A percentile compares a stretch with the other conserved stretches of the same genome.
Conservation (phyloP, 1,139 yeast genomes). For the Groenewaldozyma auringiensis region DNA sequence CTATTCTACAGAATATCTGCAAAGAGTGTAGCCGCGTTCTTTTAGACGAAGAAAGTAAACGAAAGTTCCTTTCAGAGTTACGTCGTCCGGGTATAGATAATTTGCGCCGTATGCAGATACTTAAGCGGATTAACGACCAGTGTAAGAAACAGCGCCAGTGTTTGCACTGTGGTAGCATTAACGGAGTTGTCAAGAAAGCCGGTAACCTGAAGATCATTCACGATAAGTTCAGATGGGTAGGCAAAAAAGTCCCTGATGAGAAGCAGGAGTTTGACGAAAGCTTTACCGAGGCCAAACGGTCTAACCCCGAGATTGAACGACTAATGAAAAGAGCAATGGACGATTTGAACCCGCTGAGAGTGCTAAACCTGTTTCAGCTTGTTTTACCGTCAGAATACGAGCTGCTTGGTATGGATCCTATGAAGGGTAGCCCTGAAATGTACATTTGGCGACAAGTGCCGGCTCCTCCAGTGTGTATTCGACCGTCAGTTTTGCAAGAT, state of each 20-base stretch:
- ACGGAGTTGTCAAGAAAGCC: conserved; percentile 96
- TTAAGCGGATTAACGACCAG: conserved; percentile 79
- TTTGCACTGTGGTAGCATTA: conserved; percentile 73
- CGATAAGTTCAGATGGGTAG: conserved; percentile 92
- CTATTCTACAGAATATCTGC: conserved; percentile 85
- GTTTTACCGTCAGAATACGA: conserved; percentile 85
- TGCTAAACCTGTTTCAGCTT: conserved; percentile 77
- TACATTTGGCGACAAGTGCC: conserved; percentile 96
- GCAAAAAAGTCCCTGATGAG: conserved; percentile 82
- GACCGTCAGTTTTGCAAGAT: conserved; percentile 97
- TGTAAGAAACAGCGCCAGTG: conserved; percentile 95
- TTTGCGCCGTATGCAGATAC: conserved; percentile 78
- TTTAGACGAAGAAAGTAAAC: conserved; percentile 62
- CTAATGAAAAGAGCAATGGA: conserved; percentile 84
- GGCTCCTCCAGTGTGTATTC: conserved; percentile 97
- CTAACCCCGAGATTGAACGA: conserved; percentile 83
- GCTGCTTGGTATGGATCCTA: conserved; percentile 80
- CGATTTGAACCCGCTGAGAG: conserved; percentile 89
- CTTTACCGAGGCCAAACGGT: conserved; percentile 63
- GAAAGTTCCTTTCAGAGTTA: conserved; percentile 64
- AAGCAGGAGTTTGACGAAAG: conserved; percentile 68
- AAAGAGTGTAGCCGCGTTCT: conserved; percentile 78
- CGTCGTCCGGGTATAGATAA: conserved; percentile 88
- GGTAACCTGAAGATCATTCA: conserved; percentile 94
- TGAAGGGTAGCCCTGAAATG: conserved; percentile 90